Evolutionary conservation across 1,284 basidiomycete species (phyloP).

Genomic region (Naganishia albida): DNA sequence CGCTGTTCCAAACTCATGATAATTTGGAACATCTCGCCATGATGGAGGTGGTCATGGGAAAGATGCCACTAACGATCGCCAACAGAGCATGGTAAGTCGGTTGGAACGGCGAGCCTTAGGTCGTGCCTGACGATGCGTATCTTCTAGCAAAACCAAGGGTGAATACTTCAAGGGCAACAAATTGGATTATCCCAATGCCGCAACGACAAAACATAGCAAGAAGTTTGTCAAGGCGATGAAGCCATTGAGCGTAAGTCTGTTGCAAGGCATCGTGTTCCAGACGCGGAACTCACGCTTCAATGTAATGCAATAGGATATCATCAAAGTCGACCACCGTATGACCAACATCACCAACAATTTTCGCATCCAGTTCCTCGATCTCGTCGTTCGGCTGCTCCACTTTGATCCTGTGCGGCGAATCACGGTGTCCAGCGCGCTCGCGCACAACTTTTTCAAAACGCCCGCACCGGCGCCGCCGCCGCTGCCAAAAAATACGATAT

Average conservation of each 20-base stretch:
- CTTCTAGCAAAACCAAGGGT: conserved; percentile 67
- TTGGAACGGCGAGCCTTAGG: conserved; percentile 1
- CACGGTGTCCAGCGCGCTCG: conserved; percentile 79
- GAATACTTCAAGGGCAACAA: conserved; percentile 88
- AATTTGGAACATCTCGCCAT: conserved; percentile 98
- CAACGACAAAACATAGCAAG: conserved; percentile 82
- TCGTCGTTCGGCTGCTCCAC: conserved; percentile 81
- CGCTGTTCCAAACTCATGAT: conserved; percentile 98
- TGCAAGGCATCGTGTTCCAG: not conserved
- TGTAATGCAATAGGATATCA: conserved; percentile 67
- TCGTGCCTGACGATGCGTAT: conserved; percentile 10
- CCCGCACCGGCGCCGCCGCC: conserved; percentile 18
- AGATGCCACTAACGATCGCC: conserved; percentile 81
- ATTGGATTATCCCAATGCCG: conserved; percentile 88
- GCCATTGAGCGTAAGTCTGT: conserved; percentile 65
- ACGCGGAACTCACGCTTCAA: not conserved
- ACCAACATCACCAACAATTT: conserved; percentile 62
- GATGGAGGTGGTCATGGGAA: conserved; percentile 99
- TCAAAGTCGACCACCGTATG: conserved; percentile 61
- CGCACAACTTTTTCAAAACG: conserved; percentile 73
- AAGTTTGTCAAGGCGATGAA: conserved; percentile 91
- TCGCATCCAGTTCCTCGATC: conserved; percentile 66
- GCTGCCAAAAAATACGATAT: conserved; percentile 17
- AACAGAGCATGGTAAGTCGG: not conserved
- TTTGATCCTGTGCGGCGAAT: conserved; percentile 89